Base-by-base conservation (phyloP, 1,139 yeast genomes). In the Pichia sorboxylosa region DNA sequence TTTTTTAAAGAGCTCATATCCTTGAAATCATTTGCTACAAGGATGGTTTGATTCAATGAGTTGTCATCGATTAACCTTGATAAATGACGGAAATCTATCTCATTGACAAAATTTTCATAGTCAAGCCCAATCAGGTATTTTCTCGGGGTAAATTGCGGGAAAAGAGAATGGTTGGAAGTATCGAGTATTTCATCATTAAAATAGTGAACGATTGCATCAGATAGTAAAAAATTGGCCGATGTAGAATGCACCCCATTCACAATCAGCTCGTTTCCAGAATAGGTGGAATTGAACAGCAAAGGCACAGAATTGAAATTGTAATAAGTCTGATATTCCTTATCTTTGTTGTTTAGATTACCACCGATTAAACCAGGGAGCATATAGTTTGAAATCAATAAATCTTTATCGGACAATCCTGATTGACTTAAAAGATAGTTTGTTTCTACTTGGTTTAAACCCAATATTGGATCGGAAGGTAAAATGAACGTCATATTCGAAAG, bases 71-170 rank as follows among this genome's bases (percentile, higher is more conserved):
- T 66, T 32, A 82, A 57, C 26, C 63, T 41, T 3, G 61, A 57
- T 17, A 84, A 56, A n/a, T 69, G 64, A 39, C 90, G 66, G 40
- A 82, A 72, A 31, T 70, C 60, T 16, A 84, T 48, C 47, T 84
- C 95, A 16, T 69, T 65, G 3, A 81, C 92, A 51, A 83, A 76
- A 20, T 63, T 63, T 2, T 77, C 63, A 31, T 73, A 76, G 38
- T 73, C 75, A 37, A 85, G 55, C 0, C 94, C 95, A 45, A 69
- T 65, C 7, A 87, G 58, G 33, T 81, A 73, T 49, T 79, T 84
- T 42, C 79, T 65, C 0, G 87, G 80, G n/a, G 74, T 73, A 13
- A 29, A 40, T 8, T 17, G 5, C 9, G 37, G 37, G 56, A 82
- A 71, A 1, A 14, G 18, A 6, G 45, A 46, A 0, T 57, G 54